Conservation (phyloP, 1,139 yeast genomes). For the Pichia sp. region DNA sequence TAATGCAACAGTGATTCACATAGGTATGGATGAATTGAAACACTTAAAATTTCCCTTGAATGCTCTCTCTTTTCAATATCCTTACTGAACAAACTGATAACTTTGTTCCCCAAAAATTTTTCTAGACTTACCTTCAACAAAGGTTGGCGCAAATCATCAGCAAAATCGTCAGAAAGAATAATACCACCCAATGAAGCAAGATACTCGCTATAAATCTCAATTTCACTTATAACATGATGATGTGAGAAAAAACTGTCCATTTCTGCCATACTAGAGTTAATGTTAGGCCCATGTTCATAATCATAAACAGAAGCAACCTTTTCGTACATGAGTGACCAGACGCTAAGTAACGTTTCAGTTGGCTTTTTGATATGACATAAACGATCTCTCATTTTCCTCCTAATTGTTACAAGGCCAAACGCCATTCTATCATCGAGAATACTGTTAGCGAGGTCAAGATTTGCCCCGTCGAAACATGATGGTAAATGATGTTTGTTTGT, state of each 20-base stretch:
- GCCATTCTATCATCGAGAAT: conserved; percentile 60
- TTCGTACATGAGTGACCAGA: conserved; percentile 58
- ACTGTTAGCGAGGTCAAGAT: conserved; percentile 44
- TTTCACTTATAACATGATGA: conserved; percentile 22
- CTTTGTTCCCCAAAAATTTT: conserved; percentile 24
- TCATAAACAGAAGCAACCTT: conserved; percentile 21
- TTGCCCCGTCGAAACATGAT: conserved; percentile 34
- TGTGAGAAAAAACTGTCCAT: conserved; percentile 25
- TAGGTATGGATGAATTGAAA: conserved; percentile 32
- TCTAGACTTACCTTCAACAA: conserved; percentile 22
- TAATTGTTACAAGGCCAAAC: conserved; percentile 74
- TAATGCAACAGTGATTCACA: conserved; percentile 25
- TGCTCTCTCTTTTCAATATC: conserved; percentile 28
- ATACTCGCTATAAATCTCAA: conserved; percentile 30
- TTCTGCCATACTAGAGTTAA: conserved; percentile 25
- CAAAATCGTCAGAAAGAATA: conserved; percentile 26
- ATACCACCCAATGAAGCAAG: conserved; percentile 33
- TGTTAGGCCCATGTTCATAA: conserved; percentile 13
- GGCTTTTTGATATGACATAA: conserved; percentile 55
- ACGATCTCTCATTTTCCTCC: conserved; percentile 57
- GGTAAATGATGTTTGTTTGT: conserved; percentile 28
- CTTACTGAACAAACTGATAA: conserved; percentile 24
- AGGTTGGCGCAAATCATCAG: conserved; percentile 25
- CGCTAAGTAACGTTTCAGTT: conserved; percentile 54
- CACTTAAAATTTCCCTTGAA: conserved; percentile 32